Base-by-base conservation (phyloP, 2,329 filamentous ascomycete genomes). In the Pseudomassariella vexata region DNA sequence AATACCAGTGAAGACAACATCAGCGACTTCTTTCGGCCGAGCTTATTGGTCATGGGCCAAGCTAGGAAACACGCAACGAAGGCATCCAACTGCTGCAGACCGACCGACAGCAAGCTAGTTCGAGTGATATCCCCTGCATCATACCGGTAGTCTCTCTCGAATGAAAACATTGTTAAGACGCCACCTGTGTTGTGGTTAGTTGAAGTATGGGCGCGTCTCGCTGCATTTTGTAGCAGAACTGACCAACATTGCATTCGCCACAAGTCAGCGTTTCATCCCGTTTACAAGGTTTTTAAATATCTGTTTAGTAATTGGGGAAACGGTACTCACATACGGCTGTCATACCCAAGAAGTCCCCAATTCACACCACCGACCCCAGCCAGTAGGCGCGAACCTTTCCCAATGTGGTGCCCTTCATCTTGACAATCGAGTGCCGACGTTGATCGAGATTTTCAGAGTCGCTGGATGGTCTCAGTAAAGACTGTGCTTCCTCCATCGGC, bases 311-410 rank as follows among this genome's bases (percentile, higher is more conserved):
- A 37, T 35, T 18, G 21, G 9, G 41, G 32, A 9, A 16, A 34
- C 14, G 10, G 40, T 22, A 47, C 50, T 48, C 29, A 52, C 39
- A 65, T 63, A 35, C 62, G 61, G 32, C 50, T 56, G 39, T 66
- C 62, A 41, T 65, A 66, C 22, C 61, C 62, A 32, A 66, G 63
- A 1, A 67, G 45, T 68, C 68, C 6, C 67, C 68, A 40, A 68
- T 63, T 41, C 67, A 74, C 9, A 71, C 62, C 4, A 73, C 62
- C 2, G 55, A 54, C 3, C 66, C 67, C 8, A 74, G 57, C 60
- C 62, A 73, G 46, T 71, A 74, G 19, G 66, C 66, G 35, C 69
- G 55, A 20, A 67, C 41, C 32, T 52, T 60, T 16, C 65, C 66
- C 15, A 50, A 39, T 4, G 38, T 40, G 7, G 47, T 48, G 18